phyloP scores from a whole-genome alignment of 2,329 filamentous ascomycete genomes.

The Aspergillus cejpii region DNA sequence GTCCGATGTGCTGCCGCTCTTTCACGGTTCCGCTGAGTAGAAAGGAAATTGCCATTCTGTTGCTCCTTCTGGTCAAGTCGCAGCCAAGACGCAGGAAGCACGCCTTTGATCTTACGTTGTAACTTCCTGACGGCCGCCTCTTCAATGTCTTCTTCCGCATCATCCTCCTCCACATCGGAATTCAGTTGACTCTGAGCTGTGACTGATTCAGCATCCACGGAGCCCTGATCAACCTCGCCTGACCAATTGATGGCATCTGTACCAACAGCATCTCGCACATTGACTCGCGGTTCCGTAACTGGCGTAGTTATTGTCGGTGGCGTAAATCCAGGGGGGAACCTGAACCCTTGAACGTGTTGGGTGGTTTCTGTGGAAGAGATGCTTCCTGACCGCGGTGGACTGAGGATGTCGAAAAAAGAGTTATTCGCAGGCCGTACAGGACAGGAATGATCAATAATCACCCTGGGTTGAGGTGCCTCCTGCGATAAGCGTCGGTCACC shows the following conservation, averaged over 20 bases:
- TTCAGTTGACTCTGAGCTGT: slow-evolving; percentile 13
- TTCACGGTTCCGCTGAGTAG: slow-evolving; percentile 19
- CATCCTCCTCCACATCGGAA: slow-evolving; percentile 12
- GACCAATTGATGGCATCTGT: slow-evolving; percentile 10
- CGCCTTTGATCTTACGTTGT: slow-evolving; percentile 42
- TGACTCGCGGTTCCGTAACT: slow-evolving; percentile 18
- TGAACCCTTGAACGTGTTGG: slow-evolving; percentile 26
- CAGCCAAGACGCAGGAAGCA: slow-evolving; percentile 46
- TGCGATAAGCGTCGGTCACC: slow-evolving; percentile 7
- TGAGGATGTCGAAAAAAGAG: slow-evolving; percentile 32
- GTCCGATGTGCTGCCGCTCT: slow-evolving; percentile 12
- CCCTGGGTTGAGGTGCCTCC: slow-evolving; percentile 14
- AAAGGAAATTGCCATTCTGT: slow-evolving; percentile 16
- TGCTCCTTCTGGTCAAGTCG: slow-evolving; percentile 37
- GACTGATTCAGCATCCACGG: slow-evolving; percentile 16
- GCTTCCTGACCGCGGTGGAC: slow-evolving; percentile 37
- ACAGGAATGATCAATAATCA: slow-evolving; percentile 23
- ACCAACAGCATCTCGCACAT: slow-evolving; percentile 15
- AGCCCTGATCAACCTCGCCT: slow-evolving; percentile 10
- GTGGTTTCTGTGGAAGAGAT: slow-evolving; percentile 22
- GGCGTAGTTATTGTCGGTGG: slow-evolving; percentile 24
- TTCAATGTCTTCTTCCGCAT: slow-evolving; percentile 12
- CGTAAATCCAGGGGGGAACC: slow-evolving; percentile 33
- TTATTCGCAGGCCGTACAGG: slow-evolving; percentile 4
- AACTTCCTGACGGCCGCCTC: slow-evolving; percentile 28